Evolutionary conservation across 768 basidiomycete genomes (phyloP), one percentile per base, ranked within the genome.

Genomic region (Boletellus emodensis): DNA sequence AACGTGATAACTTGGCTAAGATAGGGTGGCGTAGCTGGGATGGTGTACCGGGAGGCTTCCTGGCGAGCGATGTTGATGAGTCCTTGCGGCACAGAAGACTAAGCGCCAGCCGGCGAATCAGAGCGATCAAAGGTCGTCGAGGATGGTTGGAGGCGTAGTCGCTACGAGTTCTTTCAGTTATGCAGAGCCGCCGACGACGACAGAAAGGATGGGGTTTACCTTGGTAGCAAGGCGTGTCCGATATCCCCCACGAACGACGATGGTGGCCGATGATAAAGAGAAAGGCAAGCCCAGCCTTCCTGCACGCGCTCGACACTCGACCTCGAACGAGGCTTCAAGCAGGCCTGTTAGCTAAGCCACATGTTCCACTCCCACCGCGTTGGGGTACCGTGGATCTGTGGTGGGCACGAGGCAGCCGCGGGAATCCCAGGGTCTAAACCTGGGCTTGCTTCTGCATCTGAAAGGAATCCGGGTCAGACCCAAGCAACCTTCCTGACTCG

Each of bases 321-420:
- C 37, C 15, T 33, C 34, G 32, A 34, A 44, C 20, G 33, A 44
- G 43, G 43, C 43, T 34, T 34, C 43, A 44, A 18, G 32, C 32
- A 44, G 43, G 43, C 33, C 4, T n/a, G 33, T 44, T 44, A 44
- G 43, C 43, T 44, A 44, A 44, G 43, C 43, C 33, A 34, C 43
- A 44, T n/a, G 42, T 43, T 43, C 18, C n/a, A 30, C 30, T 2
- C 1, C 30, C 30, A 30, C 30, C 30, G 8, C 30, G 30, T 11
- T 30, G 9, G 30, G 30, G 8, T 30, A 9, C 30, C 30, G 30
- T 30, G 30, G 30, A 30, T 30, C 30, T 30, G 30, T 30, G 30
- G 11, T 3, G 30, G 11, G 30, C 30, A 30, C 30, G 30, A 30
- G 30, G 30, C 11, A 7, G 30, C 1, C 9, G 11, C 11, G 30